Evolutionary conservation across 805 yeast species (phyloP), one percentile per base, ranked within the genome.

Genomic region (Wickerhamiella bombiphila): DNA sequence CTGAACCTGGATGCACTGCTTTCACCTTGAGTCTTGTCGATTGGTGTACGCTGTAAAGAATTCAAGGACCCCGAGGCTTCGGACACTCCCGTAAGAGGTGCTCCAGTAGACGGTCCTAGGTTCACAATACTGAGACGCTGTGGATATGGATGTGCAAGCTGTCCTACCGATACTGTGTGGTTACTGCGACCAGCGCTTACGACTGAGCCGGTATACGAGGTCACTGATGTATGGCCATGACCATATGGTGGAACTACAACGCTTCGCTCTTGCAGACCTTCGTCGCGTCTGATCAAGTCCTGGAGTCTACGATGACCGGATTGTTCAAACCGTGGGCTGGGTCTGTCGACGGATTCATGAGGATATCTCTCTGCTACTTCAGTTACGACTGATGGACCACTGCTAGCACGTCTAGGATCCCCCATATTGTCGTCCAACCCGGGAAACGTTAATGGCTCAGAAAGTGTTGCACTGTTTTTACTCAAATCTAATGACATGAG

Each of bases 141-240:
- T n/a, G n/a, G n/a, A n/a, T n/a, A n/a, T n/a, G n/a, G n/a, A 24
- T 24, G 26, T 13, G 26, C 26, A 13, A 9, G 9, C 9, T 9
- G 11, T 24, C 26, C 26, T n/a, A n/a, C n/a, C n/a, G n/a, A n/a
- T n/a, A n/a, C n/a, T 9, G 26, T 30, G 13, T 22, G 22, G 18
- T 9, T 30, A 15, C 33, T 16, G 13, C 16, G 15, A n/a, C 22
- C 33, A 8, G 18, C 33, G 19, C 36, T 21, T 17, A 39, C 37
- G 3, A 44, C 36, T 2, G 43, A 42, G 3, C 48, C 48, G 2
- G 39, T 5, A 16, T 35, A 21, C 5, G 48, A 44, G 3, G 36
- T 37, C 4, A 29, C 17, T 3, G 34, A 26, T 3, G 40, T 29
- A 18, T 35, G 42, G 11, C 42, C 39, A 3, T 20, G 22, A 2